Evolutionary conservation across 2,329 filamentous ascomycete genomes (phyloP).

Genomic region (Cryphonectria radicalis): DNA sequence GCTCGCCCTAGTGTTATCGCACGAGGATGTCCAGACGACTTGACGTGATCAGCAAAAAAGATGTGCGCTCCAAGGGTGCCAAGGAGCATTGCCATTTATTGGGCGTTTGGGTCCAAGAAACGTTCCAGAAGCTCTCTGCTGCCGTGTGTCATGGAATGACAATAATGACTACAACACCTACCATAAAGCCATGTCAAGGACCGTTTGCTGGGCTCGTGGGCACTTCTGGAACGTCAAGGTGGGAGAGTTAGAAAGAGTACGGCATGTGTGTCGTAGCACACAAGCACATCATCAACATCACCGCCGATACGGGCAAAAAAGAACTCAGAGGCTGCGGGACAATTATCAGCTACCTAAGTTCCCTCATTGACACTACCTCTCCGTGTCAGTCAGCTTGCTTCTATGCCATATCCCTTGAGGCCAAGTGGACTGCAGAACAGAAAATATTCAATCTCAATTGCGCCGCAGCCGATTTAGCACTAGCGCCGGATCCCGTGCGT

Average conservation of each 20-base stretch:
- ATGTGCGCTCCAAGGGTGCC: not conserved
- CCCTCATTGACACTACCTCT: not conserved
- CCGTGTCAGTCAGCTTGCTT: not conserved
- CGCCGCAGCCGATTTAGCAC: constrained; percentile 19
- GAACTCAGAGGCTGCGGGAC: not conserved
- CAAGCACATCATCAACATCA: not conserved
- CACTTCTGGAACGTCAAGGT: not conserved
- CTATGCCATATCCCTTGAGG: not conserved
- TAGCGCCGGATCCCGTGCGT: constrained; percentile 14
- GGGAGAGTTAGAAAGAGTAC: not conserved
- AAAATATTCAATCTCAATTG: constrained; percentile 2
- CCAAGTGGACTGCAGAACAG: not conserved
- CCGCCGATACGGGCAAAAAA: not conserved
- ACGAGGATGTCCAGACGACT: not conserved
- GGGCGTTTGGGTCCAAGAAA: not conserved
- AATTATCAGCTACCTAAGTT: not conserved
- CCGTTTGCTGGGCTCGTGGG: too few relatives aligned
- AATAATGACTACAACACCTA: not conserved
- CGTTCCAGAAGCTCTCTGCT: not conserved
- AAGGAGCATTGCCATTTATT: not conserved
- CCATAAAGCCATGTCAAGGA: not conserved
- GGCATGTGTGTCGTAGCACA: not conserved
- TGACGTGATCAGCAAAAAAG: not conserved
- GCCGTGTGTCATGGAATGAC: not conserved
- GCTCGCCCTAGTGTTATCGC: not conserved